These are phyloP conservation scores for Metschnikowia gruessii DNA, from an alignment of 805 yeast genomes.

Conservation along the genomic window DNA sequence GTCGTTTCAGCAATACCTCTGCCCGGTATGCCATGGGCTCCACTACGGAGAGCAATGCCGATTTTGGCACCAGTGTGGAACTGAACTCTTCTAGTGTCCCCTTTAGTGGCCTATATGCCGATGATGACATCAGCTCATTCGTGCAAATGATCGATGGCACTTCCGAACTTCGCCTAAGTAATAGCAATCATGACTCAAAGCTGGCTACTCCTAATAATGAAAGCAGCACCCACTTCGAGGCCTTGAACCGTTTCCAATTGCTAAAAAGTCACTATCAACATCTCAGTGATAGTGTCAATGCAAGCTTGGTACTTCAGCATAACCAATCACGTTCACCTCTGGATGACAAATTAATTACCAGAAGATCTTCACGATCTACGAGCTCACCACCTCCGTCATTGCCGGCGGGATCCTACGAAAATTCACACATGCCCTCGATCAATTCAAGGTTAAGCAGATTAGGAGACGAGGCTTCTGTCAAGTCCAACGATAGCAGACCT, in stretches of 20 bases:
- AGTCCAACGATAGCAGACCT: background rate
- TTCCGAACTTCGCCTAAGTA: slow-evolving; percentile 44
- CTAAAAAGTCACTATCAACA: slow-evolving; percentile 53
- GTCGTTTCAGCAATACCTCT: slow-evolving; percentile 44
- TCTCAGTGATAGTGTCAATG: slow-evolving; percentile 52
- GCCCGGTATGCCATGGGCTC: slow-evolving; percentile 17
- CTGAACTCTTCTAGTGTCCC: slow-evolving; percentile 36
- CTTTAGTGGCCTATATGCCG: slow-evolving; percentile 45
- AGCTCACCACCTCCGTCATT: slow-evolving; percentile 16
- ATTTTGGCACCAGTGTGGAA: slow-evolving; percentile 35
- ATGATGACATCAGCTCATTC: slow-evolving; percentile 66
- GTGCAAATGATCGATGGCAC: slow-evolving; percentile 68
- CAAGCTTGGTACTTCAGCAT: slow-evolving; percentile 42
- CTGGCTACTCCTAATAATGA: slow-evolving; percentile 19
- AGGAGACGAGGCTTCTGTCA: slow-evolving; percentile 3
- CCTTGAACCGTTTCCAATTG: slow-evolving; percentile 49
- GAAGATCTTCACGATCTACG: slow-evolving; percentile 24
- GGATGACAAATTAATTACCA: slow-evolving; percentile 26
- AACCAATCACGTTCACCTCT: slow-evolving; percentile 11
- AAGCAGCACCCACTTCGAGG: slow-evolving; percentile 36
- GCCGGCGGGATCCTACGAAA: slow-evolving; percentile 28
- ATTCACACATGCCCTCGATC: slow-evolving; percentile 32
- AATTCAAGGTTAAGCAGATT: slow-evolving; percentile 30
- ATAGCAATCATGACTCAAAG: slow-evolving; percentile 18
- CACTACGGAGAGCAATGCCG: slow-evolving; percentile 20